A percentile compares a stretch with the other conserved stretches of the same genome.
Conservation (phyloP, 2,329 filamentous ascomycete genomes). For the Botrytis paeoniae region DNA sequence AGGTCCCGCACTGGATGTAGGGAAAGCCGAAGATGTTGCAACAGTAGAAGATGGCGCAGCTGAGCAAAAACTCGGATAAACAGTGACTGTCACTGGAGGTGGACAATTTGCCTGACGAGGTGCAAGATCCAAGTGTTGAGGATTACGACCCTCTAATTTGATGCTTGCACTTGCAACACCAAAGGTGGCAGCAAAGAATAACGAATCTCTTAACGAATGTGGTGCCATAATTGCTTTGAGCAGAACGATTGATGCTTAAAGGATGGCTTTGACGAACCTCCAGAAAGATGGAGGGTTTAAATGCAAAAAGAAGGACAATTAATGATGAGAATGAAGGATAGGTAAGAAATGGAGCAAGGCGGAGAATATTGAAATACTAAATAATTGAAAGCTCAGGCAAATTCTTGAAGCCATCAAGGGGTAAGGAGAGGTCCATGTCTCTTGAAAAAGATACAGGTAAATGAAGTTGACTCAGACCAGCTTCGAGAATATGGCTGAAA, state of each 20-base stretch:
- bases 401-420: slow-evolving; percentile 6
- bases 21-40: background rate
- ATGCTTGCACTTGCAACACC: slow-evolving; percentile 19
- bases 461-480: slow-evolving; percentile 1
- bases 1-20: background rate
- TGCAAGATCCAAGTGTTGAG: background rate
- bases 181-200: slow-evolving; percentile 15
- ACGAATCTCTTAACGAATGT: slow-evolving; percentile 14
- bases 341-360: background rate
- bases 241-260: slow-evolving; percentile 19
- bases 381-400: background rate
- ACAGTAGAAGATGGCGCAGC: background rate
- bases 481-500: background rate
- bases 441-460: background rate
- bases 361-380: slow-evolving; percentile 18
- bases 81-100: slow-evolving; percentile 10
- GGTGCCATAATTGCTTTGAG: slow-evolving; percentile 18
- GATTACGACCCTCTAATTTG: slow-evolving; percentile 11
- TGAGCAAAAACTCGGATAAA: background rate
- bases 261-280: slow-evolving; percentile 4
- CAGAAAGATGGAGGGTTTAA: slow-evolving; percentile 8
- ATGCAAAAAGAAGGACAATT: slow-evolving; percentile 4
- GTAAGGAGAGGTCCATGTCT: background rate
- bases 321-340: slow-evolving; percentile 8
- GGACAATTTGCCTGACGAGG: background rate